Evolutionary conservation across 2,329 filamentous ascomycete species (phyloP).

Genomic region (Botrytis byssoidea): DNA sequence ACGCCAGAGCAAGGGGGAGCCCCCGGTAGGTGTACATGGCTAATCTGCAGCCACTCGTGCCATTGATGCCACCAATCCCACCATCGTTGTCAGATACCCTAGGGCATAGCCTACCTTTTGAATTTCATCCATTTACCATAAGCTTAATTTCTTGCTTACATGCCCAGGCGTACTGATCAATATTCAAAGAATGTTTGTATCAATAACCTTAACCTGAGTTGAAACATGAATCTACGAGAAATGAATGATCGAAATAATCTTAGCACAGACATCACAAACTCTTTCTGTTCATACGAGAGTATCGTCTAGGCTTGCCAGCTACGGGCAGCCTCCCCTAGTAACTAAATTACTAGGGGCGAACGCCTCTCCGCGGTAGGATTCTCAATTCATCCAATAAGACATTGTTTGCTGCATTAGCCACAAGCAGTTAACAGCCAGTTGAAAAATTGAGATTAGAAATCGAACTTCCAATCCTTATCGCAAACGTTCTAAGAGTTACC

Average conservation of each 20-base stretch:
- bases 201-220: neutral
- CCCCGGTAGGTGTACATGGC: neutral
- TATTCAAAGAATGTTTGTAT: neutral
- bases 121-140: neutral
- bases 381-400: neutral
- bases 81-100: neutral
- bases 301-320: neutral
- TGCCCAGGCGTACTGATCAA: neutral
- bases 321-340: neutral
- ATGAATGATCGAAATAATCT: neutral
- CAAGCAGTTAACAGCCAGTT: neutral
- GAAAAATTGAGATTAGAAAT: neutral
- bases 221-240: neutral
- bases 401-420: neutral
- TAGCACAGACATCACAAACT: neutral
- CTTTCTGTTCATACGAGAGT: neutral
- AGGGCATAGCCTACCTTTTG: neutral
- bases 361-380: neutral
- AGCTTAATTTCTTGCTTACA: neutral
- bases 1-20: neutral
- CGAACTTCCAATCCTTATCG: neutral
- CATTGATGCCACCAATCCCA: neutral
- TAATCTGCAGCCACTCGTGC: neutral
- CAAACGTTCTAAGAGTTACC: neutral
- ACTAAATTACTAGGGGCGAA: neutral